phyloP scores from a whole-genome alignment of 164 flowering plant species.

The Vitis rupestris region DNA sequence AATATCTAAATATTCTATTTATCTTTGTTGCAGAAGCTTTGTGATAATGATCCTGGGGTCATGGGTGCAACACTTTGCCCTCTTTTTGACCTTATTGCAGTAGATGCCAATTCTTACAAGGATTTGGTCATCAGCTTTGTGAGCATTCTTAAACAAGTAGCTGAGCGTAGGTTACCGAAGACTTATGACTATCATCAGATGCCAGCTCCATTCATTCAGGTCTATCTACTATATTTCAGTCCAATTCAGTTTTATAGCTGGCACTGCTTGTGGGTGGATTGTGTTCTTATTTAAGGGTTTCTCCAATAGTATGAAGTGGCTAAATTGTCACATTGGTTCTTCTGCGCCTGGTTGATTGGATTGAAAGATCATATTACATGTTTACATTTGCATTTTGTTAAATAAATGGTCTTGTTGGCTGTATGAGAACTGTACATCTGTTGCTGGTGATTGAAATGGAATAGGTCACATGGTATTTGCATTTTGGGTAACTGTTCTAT shows the following conservation, averaged over 20 bases:
- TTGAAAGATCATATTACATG: too few relatives aligned
- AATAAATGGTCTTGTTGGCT: too few relatives aligned
- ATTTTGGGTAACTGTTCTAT: too few relatives aligned
- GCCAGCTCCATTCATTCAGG: slow-evolving; percentile 99
- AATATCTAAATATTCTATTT: neutral
- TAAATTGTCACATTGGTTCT: too few relatives aligned
- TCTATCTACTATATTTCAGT: slow-evolving; percentile 8
- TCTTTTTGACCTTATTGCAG: slow-evolving; percentile 77
- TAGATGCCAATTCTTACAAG: slow-evolving; percentile 68
- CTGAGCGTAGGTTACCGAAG: slow-evolving; percentile 89
- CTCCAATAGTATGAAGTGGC: too few relatives aligned
- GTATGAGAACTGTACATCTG: too few relatives aligned
- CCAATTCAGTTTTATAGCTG: neutral
- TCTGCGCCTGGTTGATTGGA: too few relatives aligned
- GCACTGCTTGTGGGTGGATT: neutral
- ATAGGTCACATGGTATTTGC: too few relatives aligned
- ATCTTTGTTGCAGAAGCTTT: slow-evolving; percentile 62
- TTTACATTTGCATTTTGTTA: too few relatives aligned
- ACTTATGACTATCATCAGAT: slow-evolving; percentile 93
- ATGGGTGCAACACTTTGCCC: slow-evolving; percentile 99
- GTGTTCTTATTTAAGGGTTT: neutral
- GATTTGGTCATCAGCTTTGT: slow-evolving; percentile 87
- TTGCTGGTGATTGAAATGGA: too few relatives aligned
- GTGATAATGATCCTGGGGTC: slow-evolving; percentile 98
- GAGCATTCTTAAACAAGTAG: slow-evolving; percentile 94